Evolutionary conservation across 78 protist species (phyloP).

Genomic region (slime mould (Dictyostelium discoideum)): DNA sequence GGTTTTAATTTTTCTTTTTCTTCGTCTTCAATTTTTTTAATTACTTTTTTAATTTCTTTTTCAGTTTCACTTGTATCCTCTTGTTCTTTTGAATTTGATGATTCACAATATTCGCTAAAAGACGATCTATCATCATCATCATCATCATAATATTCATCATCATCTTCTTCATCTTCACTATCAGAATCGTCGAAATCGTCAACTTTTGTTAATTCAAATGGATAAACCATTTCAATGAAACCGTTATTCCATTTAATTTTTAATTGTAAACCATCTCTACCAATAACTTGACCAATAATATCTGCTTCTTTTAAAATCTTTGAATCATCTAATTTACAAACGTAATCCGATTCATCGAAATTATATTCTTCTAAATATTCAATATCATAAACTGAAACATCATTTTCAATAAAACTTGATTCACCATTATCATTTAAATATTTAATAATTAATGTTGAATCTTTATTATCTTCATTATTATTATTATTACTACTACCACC

Average conservation of each 20-base stretch:
- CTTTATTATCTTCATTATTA: too few species aligned
- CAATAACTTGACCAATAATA: slow-evolving; percentile 64
- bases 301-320: not conserved
- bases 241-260: slow-evolving; percentile 45
- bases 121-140: not conserved
- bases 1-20: not conserved
- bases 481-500: not conserved
- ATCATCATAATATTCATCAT: not conserved
- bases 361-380: slow-evolving; percentile 45
- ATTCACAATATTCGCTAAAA: not conserved
- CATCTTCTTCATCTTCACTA: slow-evolving; percentile 1
- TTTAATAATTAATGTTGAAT: not conserved
- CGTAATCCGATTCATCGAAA: slow-evolving; percentile 71
- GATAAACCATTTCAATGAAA: slow-evolving; percentile 3
- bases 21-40: not conserved
- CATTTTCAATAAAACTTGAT: not conserved
- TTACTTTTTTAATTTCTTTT: not conserved
- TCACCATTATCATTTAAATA: not conserved
- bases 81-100: not conserved
- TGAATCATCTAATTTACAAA: slow-evolving; percentile 1
- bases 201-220: slow-evolving; percentile 19
- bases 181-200: slow-evolving; percentile 21
- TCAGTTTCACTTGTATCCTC: not conserved
- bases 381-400: slow-evolving; percentile 54
- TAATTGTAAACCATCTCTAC: slow-evolving; percentile 27